These are phyloP conservation scores for Zoysia pacifica DNA, from an alignment of 176 grass and related monocot genomes.

Conservation along the genomic window DNA sequence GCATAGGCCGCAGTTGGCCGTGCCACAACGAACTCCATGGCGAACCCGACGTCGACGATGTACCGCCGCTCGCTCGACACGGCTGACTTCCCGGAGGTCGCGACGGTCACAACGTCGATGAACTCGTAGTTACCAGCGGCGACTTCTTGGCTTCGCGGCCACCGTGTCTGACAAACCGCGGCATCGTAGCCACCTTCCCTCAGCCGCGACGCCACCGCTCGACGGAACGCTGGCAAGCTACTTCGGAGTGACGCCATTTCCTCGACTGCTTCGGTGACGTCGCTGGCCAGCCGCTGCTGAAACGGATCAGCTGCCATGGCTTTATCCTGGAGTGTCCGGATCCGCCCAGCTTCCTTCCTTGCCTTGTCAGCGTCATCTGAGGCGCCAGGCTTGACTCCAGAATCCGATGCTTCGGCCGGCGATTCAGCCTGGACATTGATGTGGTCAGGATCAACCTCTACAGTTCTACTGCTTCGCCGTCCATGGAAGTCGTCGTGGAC, in stretches of 20 bases:
- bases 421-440: neutral
- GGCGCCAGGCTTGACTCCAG: neutral
- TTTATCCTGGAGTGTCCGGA: neutral
- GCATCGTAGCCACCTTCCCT: slow-evolving; percentile 38
- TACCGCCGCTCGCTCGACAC: slow-evolving; percentile 21
- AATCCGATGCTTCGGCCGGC: no score
- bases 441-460: neutral
- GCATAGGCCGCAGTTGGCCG: slow-evolving; percentile 9
- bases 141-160: neutral
- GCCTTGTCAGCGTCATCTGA: neutral
- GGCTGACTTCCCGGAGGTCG: neutral
- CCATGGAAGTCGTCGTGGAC: neutral
- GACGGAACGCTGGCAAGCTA: neutral
- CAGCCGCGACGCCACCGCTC: slow-evolving; percentile 18
- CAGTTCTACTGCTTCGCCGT: no score
- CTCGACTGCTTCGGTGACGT: neutral
- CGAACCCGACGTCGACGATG: slow-evolving; percentile 50
- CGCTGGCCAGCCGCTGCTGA: slow-evolving; percentile 3
- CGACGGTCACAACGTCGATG: slow-evolving; percentile 33
- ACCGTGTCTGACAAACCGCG: slow-evolving; percentile 27
- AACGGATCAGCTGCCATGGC: neutral
- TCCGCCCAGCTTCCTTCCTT: neutral
- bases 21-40: slow-evolving; percentile 41
- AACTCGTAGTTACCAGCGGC: slow-evolving; percentile 35
- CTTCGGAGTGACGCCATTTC: neutral